Evolutionary conservation across 2,329 filamentous ascomycete genomes (phyloP).

Genomic region (Elsinoe fawcettii): DNA sequence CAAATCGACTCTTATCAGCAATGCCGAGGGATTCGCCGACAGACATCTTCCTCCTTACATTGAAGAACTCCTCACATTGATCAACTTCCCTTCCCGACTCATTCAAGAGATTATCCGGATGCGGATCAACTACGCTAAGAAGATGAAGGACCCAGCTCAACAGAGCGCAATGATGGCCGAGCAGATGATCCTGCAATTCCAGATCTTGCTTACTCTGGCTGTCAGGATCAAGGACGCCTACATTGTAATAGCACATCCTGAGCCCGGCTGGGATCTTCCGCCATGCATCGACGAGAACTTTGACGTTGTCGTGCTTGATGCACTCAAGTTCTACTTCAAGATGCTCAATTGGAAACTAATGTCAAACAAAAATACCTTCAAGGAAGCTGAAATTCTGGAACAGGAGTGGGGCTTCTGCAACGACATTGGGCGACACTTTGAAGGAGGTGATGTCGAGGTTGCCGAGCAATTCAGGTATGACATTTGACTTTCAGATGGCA

Average conservation of each 20-base stretch:
- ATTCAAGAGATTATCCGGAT: slow-evolving; percentile 96
- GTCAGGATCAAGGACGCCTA: slow-evolving; percentile 91
- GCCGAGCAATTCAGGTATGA: slow-evolving; percentile 82
- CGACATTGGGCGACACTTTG: slow-evolving; percentile 81
- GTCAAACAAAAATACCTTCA: slow-evolving; percentile 98
- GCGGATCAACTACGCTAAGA: slow-evolving; percentile 81
- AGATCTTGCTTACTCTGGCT: slow-evolving; percentile 82
- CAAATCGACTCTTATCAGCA: slow-evolving; percentile 81
- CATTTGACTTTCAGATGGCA: neutral
- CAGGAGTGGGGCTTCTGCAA: slow-evolving; percentile 98
- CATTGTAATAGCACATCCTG: slow-evolving; percentile 70
- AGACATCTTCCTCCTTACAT: slow-evolving; percentile 93
- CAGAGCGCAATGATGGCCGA: slow-evolving; percentile 91
- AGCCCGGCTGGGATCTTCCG: slow-evolving; percentile 90
- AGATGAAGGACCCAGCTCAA: slow-evolving; percentile 90
- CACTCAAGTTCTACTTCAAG: slow-evolving; percentile 95
- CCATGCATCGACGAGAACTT: slow-evolving; percentile 96
- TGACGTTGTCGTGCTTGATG: slow-evolving; percentile 82
- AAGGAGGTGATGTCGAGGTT: slow-evolving; percentile 90
- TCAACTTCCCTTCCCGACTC: slow-evolving; percentile 92
- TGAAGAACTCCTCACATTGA: slow-evolving; percentile 87
- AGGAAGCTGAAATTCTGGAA: slow-evolving; percentile 93
- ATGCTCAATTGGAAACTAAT: slow-evolving; percentile 97
- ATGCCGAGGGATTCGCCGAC: slow-evolving; percentile 75
- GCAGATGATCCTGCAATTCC: slow-evolving; percentile 96